These are phyloP conservation scores for Venturia aucupariae DNA, from an alignment of 2,329 filamentous ascomycete species.

Conservation along the genomic window DNA sequence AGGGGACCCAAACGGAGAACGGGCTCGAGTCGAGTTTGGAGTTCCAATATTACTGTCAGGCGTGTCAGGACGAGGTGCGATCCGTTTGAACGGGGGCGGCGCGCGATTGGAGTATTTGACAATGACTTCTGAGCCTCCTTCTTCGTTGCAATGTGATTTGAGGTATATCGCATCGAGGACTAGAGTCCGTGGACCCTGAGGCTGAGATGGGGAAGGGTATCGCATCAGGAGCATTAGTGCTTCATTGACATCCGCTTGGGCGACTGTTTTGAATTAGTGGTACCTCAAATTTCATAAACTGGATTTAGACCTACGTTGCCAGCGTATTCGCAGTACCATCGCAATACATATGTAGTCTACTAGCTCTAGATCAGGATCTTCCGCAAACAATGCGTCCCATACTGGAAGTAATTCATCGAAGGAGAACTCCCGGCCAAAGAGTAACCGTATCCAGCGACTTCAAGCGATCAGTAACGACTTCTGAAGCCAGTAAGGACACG, in stretches of 20 bases:
- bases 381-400: constrained; percentile 87
- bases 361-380: constrained; percentile 69
- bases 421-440: constrained; percentile 89
- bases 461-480: not conserved
- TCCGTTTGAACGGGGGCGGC: constrained; percentile 21
- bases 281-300: not conserved
- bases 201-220: constrained; percentile 59
- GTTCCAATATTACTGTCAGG: constrained; percentile 8
- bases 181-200: constrained; percentile 64
- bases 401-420: constrained; percentile 75
- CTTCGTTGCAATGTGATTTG: constrained; percentile 50
- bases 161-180: constrained; percentile 78
- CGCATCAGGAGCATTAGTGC: constrained; percentile 75
- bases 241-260: constrained; percentile 73
- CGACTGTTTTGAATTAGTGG: constrained; percentile 42
- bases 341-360: constrained; percentile 87
- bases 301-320: constrained; percentile 56
- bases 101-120: constrained; percentile 55
- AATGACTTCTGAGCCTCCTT: constrained; percentile 57
- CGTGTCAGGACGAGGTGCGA: constrained; percentile 2
- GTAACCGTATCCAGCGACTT: constrained; percentile 83
- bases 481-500: constrained; percentile 10
- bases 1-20: constrained; percentile 12
- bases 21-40: constrained; percentile 3
- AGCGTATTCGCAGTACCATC: constrained; percentile 86